Base-by-base conservation (phyloP, 345 rosid species). In the Streptanthus diversifolius region DNA sequence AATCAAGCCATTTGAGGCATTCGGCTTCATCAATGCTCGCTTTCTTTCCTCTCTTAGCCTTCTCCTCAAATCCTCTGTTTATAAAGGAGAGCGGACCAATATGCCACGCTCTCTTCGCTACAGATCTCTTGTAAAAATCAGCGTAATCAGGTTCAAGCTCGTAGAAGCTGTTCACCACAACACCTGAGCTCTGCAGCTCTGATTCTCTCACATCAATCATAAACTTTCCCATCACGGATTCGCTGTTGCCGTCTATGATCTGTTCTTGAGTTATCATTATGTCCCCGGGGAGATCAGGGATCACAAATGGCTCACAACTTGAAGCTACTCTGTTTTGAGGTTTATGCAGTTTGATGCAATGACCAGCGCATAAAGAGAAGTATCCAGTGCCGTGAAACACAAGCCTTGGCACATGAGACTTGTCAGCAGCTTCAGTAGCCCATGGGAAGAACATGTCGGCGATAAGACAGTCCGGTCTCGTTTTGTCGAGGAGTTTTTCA, bases 161-260 rank as follows among this genome's bases (percentile, higher is more conserved):
- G 3, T 86, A 83, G 82, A 89, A 86, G 60, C 90, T 89, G 76
- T 89, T 91, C 56, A 87, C 65, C 40, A 89, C 22, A 13, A 86
- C 85, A 9, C 96, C 96, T 15, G 55, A 85, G 82, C 93, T 81
- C 59, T 49, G 77, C 3, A 30, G 0, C 17, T 87, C 90, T 0
- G 92, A 70, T 49, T 81, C 85, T 45, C 8, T 73, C 0, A 44
- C 5, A 0, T 53, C 80, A n/a, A 5, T 58, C 27, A 63, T 0
- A 7, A 82, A 15, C 64, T 71, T 70, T 17, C 59, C 62, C 15
- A 83, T 11, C 8, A 9, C 66, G 2, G 18, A 7, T 5, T 66
- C 84, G 0, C 1, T 22, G 0, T 21, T 36, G 0, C 57, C 18
- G 0, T 60, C 47, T 1, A 19, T 59, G 17, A 86, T 27, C 55